These are phyloP conservation scores for Microsporum canis DNA, from an alignment of 2,329 filamentous ascomycete genomes.

Conservation along the genomic window DNA sequence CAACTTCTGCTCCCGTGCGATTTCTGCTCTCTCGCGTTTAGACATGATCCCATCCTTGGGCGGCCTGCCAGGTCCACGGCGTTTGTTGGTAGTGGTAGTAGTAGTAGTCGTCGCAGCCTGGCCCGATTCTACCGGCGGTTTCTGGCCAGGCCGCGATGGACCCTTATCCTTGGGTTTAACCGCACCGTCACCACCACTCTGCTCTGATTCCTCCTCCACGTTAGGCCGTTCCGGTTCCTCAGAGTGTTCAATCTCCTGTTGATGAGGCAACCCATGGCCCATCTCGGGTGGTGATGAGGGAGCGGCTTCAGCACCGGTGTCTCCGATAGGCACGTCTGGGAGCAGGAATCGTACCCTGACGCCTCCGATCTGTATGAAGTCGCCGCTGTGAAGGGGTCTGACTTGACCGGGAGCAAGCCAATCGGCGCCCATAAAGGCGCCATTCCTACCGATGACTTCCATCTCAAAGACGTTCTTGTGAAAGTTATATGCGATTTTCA, in stretches of 20 bases:
- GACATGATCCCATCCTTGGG: constrained; percentile 59
- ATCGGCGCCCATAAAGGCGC: constrained; percentile 44
- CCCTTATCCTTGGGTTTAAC: background rate
- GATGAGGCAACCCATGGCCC: background rate
- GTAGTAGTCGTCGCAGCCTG: too few relatives aligned
- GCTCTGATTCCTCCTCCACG: constrained; percentile 10
- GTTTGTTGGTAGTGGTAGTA: constrained; percentile 25
- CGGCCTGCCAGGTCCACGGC: constrained; percentile 49
- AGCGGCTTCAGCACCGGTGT: constrained; percentile 36
- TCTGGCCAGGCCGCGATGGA: constrained; percentile 21
- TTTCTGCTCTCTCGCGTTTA: constrained; percentile 48
- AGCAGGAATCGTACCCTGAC: constrained; percentile 47
- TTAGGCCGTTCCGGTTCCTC: constrained; percentile 15
- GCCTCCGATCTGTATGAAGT: constrained; percentile 49
- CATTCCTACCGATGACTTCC: constrained; percentile 48
- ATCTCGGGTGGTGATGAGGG: constrained; percentile 23
- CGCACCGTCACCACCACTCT: constrained; percentile 15
- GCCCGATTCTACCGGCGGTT: constrained; percentile 17
- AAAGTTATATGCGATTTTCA: constrained; percentile 50
- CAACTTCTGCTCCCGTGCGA: constrained; percentile 44
- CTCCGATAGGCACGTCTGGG: constrained; percentile 40
- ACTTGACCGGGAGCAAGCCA: constrained; percentile 39
- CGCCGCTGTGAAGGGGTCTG: constrained; percentile 44
- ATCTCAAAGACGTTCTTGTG: constrained; percentile 47
- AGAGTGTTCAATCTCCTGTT: constrained; percentile 19